These are phyloP conservation scores for Kodamaea derodonti DNA, from an alignment of 1,139 yeast genomes.

Conservation along the genomic window DNA sequence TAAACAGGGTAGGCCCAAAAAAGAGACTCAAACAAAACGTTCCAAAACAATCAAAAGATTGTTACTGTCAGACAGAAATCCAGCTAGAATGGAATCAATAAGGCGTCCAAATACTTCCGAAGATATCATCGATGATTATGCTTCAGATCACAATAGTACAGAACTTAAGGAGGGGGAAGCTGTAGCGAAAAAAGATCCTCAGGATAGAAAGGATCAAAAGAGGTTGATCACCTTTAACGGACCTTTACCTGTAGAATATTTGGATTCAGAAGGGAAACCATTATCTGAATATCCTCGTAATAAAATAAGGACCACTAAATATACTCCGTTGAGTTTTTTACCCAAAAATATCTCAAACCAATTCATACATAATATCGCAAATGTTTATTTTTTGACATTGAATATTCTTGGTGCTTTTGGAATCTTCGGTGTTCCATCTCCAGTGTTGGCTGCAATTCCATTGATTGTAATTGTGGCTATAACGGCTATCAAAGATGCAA, in stretches of 20 bases:
- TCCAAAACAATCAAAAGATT: conserved; percentile 43
- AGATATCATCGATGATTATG: conserved; percentile 26
- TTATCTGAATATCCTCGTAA: conserved; percentile 42
- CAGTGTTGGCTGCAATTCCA: conserved; percentile 55
- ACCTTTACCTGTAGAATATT: conserved; percentile 58
- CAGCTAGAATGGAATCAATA: conserved; percentile 14
- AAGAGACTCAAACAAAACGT: conserved; percentile 37
- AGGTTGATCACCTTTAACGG: conserved; percentile 67
- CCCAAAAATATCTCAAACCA: conserved; percentile 52
- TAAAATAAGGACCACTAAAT: conserved; percentile 58
- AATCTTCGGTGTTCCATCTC: conserved; percentile 57
- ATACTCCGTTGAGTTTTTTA: conserved; percentile 52
- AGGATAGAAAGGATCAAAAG: conserved; percentile 37
- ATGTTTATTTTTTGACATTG: conserved; percentile 49
- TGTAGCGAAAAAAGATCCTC: conserved; percentile 31
- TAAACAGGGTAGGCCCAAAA: conserved; percentile 63
- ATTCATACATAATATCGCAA: conserved; percentile 51
- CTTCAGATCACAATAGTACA: conserved; percentile 6
- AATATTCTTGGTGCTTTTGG: conserved; percentile 51
- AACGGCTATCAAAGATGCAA: conserved; percentile 55
- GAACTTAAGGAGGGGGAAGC: conserved; percentile 18
- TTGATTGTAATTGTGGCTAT: conserved; percentile 53
- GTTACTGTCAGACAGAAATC: conserved; percentile 13
- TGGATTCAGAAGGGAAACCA: conserved; percentile 44
- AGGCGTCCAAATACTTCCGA: conserved; percentile 20